phyloP scores from a whole-genome alignment of 1,139 yeast genomes.

The Geotrichum carabidarum region DNA sequence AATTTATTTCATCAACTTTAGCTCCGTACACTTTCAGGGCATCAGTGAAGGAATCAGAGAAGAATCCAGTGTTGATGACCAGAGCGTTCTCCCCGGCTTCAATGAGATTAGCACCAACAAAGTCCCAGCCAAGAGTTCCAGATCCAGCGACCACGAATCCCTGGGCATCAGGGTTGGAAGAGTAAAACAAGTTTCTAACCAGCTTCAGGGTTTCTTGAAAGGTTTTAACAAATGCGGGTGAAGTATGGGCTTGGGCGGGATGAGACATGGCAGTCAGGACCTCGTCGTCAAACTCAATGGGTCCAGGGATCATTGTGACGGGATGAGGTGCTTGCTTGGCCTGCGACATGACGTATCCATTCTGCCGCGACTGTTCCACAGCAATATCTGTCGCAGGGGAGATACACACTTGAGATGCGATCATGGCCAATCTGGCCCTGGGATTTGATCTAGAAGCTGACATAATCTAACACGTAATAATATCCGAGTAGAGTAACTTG shows the following conservation, averaged over 20 bases:
- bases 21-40: conserved; percentile 70
- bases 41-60: conserved; percentile 81
- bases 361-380: neutral
- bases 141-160: conserved; percentile 82
- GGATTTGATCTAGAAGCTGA: neutral
- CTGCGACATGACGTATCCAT: conserved; percentile 11
- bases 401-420: conserved; percentile 11
- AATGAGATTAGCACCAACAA: conserved; percentile 73
- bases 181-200: conserved; percentile 69
- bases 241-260: conserved; percentile 83
- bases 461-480: no score
- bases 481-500: neutral
- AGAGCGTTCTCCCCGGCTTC: conserved; percentile 58
- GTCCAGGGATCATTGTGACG: conserved; percentile 84
- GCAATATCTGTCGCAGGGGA: neutral
- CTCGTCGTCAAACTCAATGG: conserved; percentile 78
- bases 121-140: conserved; percentile 95
- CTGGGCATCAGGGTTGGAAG: conserved; percentile 60
- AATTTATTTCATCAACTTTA: conserved; percentile 52
- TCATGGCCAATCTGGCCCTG: conserved; percentile 6
- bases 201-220: conserved; percentile 65
- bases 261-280: conserved; percentile 80
- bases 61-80: conserved; percentile 88
- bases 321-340: conserved; percentile 37
- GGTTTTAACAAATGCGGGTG: conserved; percentile 75